phyloP scores from a whole-genome alignment of 495 filamentous ascomycete species.

The Niebla homalea region DNA sequence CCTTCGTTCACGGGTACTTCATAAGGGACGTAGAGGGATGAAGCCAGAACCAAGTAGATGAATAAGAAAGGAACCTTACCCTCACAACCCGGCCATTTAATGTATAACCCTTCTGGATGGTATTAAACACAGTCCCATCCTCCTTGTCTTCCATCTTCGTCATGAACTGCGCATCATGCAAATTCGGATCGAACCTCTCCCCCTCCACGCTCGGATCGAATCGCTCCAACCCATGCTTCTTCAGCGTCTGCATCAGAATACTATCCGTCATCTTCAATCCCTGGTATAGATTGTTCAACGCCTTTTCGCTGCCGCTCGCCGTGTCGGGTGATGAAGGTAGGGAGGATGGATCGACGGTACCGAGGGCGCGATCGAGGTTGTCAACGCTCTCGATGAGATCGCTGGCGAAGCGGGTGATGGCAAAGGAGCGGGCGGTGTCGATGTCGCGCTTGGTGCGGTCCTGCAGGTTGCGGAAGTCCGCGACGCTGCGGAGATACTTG shows the following conservation, averaged over 20 bases:
- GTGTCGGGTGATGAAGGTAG: constrained; percentile 33
- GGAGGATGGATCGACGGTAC: constrained; percentile 61
- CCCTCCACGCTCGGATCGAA: constrained; percentile 60
- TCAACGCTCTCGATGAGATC: constrained; percentile 90
- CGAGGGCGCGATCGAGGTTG: constrained; percentile 87
- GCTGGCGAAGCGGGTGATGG: constrained; percentile 85
- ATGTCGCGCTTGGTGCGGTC: constrained; percentile 86
- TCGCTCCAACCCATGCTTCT: constrained; percentile 87
- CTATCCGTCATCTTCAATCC: constrained; percentile 89
- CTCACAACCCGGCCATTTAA: constrained; percentile 82
- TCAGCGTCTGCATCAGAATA: constrained; percentile 75
- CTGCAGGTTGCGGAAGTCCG: constrained; percentile 95
- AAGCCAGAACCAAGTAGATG: background rate
- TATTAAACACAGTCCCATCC: constrained; percentile 78
- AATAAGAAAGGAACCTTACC: constrained; percentile 30
- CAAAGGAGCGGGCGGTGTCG: constrained; percentile 74
- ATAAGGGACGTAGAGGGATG: background rate
- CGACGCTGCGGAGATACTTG: constrained; percentile 80
- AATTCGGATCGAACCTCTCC: constrained; percentile 80
- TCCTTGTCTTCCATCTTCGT: constrained; percentile 70
- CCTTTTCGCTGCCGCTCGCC: constrained; percentile 23
- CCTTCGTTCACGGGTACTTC: no score
- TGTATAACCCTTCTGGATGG: constrained; percentile 87
- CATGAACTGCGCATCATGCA: constrained; percentile 94
- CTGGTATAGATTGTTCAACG: constrained; percentile 63